Evolutionary conservation across 331 rosid genomes (phyloP), one percentile per base, ranked within the genome.

Genomic region (Malus hybrid): DNA sequence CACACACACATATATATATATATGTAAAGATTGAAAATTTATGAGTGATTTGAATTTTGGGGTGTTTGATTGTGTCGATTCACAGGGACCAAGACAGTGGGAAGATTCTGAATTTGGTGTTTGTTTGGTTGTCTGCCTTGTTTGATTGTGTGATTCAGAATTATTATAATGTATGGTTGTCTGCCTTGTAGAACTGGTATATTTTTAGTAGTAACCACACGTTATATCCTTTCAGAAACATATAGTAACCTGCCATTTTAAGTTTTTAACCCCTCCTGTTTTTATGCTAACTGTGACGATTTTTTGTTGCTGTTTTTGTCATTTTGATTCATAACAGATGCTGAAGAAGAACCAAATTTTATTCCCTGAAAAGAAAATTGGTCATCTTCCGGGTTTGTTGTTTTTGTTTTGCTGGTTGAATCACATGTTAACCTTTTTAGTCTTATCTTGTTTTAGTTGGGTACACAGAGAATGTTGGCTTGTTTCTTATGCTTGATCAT

Each of bases 41-140:
- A 14, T 13, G 13, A 27, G 24, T 6, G 10, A 6, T 69, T 65
- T 42, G 16, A 48, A 46, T n/a, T 83, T 39, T 73, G 4, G 34
- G 1, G 36, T 55, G 39, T 65, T 6, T 13, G 19, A 32, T 67
- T 27, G 44, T 75, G 69, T 76, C 91, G 97, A 84, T 90, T 86
- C 94, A 93, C 32, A 86, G 82, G 82, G 88, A 91, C 19, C 64
- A 79, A 77, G 90, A 83, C 76, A 90, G 86, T 76, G 95, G 95
- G 57, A 80, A 76, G 72, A 85, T 94, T 52, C 77, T 91, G 70
- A 94, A 94, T 83, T 74, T 94, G 85, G 96, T 90, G 83, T 87
- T 93, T 81, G 98, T 87, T 72, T 93, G 98, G 16, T 80, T 91
- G 87, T 24, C 24, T 24, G 24, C 24, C 24, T 24, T 24, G 24